Percentiles rank a stretch among this genome's conserved stretches.
phyloP scores from a whole-genome alignment of 2,329 filamentous ascomycete species.

The Diplodia scrobiculata region DNA sequence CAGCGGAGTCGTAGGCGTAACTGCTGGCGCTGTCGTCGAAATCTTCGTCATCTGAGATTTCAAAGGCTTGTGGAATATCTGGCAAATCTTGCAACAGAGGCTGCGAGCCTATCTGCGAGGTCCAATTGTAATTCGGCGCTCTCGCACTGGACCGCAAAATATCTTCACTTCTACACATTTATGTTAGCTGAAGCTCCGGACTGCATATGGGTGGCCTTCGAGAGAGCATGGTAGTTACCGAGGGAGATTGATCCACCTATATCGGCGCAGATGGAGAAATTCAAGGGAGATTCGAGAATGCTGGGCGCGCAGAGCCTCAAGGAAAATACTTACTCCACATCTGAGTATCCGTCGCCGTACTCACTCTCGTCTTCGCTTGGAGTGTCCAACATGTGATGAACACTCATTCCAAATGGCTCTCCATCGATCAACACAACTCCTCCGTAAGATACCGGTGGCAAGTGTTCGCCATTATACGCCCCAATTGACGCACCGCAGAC shows the following conservation, averaged over 20 bases:
- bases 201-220: background rate
- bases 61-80: conserved; percentile 46
- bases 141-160: conserved; percentile 50
- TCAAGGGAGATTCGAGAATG: background rate
- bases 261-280: background rate
- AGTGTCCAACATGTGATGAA: conserved; percentile 89
- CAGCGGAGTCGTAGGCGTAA: conserved; percentile 40
- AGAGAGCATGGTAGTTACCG: conserved; percentile 20
- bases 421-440: conserved; percentile 84
- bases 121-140: conserved; percentile 40
- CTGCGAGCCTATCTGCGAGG: conserved; percentile 44
- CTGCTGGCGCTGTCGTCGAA: conserved; percentile 33
- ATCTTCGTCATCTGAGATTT: conserved; percentile 59
- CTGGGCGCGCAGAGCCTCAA: background rate
- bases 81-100: conserved; percentile 39
- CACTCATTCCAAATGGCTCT: conserved; percentile 87
- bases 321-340: conserved; percentile 24
- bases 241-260: conserved; percentile 8
- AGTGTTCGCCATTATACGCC: conserved; percentile 81
- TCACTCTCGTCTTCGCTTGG: conserved; percentile 58
- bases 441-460: conserved; percentile 88
- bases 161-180: conserved; percentile 28
- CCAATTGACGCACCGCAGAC: conserved; percentile 89
- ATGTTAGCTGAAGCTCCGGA: background rate
- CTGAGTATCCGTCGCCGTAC: conserved; percentile 36